phyloP scores from a whole-genome alignment of 1,284 basidiomycete species.

The Xerocomus amazonicus region DNA sequence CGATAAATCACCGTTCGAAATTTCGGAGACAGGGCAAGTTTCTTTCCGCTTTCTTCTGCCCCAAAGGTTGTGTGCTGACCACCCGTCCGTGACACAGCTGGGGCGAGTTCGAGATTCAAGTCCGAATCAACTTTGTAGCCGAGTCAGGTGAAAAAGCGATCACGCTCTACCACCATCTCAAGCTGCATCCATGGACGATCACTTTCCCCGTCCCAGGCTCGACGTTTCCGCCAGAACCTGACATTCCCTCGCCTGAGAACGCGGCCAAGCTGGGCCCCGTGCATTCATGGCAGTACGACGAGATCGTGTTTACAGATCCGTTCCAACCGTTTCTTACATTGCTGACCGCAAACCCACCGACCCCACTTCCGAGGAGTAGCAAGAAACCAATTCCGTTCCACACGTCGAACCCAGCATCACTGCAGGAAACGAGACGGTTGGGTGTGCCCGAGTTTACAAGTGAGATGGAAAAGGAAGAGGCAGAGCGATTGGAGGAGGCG shows the following conservation, averaged over 20 bases:
- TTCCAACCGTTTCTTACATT: conserved; percentile 85
- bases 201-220: conserved; percentile 26
- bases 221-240: conserved; percentile 44
- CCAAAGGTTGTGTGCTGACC: background rate
- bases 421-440: conserved; percentile 59
- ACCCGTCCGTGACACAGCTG: conserved; percentile 52
- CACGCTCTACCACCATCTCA: conserved; percentile 87
- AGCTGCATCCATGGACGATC: conserved; percentile 89
- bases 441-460: conserved; percentile 77
- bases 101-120: conserved; percentile 98
- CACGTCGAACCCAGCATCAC: conserved; percentile 54
- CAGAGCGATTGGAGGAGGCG: conserved; percentile 76
- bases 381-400: conserved; percentile 70
- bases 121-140: conserved; percentile 88
- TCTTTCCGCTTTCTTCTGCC: no score
- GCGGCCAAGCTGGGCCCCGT: conserved; percentile 70
- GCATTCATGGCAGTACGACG: conserved; percentile 99
- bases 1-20: conserved; percentile 91
- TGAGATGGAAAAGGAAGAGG: conserved; percentile 85
- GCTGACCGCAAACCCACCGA: conserved; percentile 81
- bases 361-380: conserved; percentile 67
- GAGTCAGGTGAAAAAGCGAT: conserved; percentile 93
- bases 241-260: conserved; percentile 60
- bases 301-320: conserved; percentile 95
- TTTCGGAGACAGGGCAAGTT: conserved; percentile 86